Evolutionary conservation across 2,329 filamentous ascomycete species (phyloP).

Genomic region (Eutypa lata): DNA sequence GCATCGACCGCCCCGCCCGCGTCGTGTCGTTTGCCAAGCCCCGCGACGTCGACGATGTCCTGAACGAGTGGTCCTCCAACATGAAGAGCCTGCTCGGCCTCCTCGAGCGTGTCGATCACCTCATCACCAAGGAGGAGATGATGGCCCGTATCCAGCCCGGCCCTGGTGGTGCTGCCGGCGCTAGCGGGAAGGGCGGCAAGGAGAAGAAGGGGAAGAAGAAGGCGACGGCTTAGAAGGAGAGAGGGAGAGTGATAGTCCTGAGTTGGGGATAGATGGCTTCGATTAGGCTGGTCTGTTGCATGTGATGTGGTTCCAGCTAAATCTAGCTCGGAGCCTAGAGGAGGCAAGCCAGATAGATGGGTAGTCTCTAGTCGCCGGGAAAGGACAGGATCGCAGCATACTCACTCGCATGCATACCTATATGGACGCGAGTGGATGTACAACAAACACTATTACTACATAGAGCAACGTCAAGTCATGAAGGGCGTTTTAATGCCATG

Average conservation of each 20-base stretch:
- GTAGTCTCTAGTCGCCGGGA: background rate
- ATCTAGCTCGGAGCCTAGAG: no score
- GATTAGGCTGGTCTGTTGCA: no score
- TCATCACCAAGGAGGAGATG: slow-evolving; percentile 99
- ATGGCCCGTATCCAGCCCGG: slow-evolving; percentile 91
- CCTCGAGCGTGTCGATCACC: slow-evolving; percentile 88
- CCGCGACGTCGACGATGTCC: slow-evolving; percentile 87
- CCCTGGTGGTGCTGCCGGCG: background rate
- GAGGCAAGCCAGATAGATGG: no score
- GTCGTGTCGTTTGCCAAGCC: slow-evolving; percentile 95
- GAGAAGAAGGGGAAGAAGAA: slow-evolving; percentile 35
- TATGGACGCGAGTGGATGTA: no score
- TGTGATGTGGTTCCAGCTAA: no score
- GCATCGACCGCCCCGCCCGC: slow-evolving; percentile 90
- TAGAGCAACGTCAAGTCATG: background rate
- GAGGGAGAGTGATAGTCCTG: no score
- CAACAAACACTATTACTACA: no score
- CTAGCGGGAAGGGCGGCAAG: slow-evolving; percentile 31
- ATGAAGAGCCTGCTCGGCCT: slow-evolving; percentile 90
- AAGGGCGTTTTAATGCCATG: background rate
- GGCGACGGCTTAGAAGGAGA: slow-evolving; percentile 12
- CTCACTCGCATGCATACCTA: background rate
- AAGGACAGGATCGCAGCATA: slow-evolving; percentile 2
- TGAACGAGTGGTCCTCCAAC: slow-evolving; percentile 98
- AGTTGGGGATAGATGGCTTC: no score